phyloP scores from a whole-genome alignment of 768 basidiomycete genomes.

The Suillus plorans region DNA sequence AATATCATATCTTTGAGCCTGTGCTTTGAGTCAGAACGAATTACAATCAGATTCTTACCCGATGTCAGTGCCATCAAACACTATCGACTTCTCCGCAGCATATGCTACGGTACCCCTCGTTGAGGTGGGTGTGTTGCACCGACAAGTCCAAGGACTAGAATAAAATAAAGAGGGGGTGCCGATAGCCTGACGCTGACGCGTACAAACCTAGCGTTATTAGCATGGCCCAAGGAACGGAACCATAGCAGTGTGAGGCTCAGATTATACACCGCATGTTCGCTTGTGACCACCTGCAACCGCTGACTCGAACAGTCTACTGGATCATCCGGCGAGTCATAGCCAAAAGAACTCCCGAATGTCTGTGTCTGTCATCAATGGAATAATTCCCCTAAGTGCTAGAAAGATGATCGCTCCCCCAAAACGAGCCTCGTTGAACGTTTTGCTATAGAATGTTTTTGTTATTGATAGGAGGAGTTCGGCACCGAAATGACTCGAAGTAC shows the following conservation, averaged over 20 bases:
- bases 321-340: constrained; percentile 29
- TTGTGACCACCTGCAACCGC: constrained; percentile 45
- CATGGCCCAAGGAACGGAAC: background rate
- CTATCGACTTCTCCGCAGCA: constrained; percentile 66
- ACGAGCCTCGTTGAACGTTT: constrained; percentile 62
- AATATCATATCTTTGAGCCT: background rate
- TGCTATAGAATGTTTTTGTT: constrained; percentile 27
- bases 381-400: constrained; percentile 38
- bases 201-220: background rate
- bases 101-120: constrained; percentile 43
- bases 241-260: background rate
- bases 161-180: constrained; percentile 38
- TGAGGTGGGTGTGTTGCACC: constrained; percentile 49
- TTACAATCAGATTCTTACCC: constrained; percentile 40
- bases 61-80: constrained; percentile 60
- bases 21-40: background rate
- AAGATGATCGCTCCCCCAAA: constrained; percentile 40
- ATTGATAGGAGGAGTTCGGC: background rate
- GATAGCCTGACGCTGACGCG: constrained; percentile 43
- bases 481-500: constrained; percentile 33
- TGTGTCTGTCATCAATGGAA: constrained; percentile 42
- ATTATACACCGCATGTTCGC: constrained; percentile 56
- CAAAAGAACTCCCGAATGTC: constrained; percentile 40
- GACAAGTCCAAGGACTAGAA: constrained; percentile 49
- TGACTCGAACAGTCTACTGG: constrained; percentile 39